Conservation (phyloP, 805 yeast species). For the Candida sakaeoensis region DNA sequence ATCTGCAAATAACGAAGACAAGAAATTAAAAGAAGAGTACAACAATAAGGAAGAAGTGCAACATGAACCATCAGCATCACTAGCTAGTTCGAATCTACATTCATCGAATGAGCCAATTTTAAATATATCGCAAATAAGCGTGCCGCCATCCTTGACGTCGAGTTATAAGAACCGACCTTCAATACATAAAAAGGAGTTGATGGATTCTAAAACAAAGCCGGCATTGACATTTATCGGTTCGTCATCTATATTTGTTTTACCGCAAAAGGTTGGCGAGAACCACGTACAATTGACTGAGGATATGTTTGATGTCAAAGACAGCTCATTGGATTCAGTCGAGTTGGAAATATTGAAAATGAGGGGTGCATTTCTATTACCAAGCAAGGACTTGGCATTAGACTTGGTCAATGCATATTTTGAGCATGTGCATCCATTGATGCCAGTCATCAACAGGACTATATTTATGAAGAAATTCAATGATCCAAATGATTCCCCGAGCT, state of each 20-base stretch:
- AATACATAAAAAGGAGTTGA: conserved; percentile 31
- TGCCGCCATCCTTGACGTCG: conserved; percentile 43
- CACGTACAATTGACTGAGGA: conserved; percentile 45
- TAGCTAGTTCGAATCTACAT: too few species aligned
- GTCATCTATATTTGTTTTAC: conserved; percentile 46
- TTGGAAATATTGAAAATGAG: conserved; percentile 57
- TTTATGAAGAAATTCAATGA: conserved; percentile 57
- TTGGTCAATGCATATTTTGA: conserved; percentile 60
- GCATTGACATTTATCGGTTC: conserved; percentile 51
- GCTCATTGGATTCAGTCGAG: conserved; percentile 53
- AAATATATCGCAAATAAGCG: conserved; percentile 38
- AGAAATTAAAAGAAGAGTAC: neutral
- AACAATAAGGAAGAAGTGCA: neutral
- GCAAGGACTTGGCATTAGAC: conserved; percentile 53
- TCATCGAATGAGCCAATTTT: conserved; percentile 33
- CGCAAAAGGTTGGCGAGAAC: conserved; percentile 44
- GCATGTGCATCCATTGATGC: conserved; percentile 63
- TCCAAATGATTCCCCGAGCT: conserved; percentile 56
- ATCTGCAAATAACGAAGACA: neutral
- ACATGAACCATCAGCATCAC: neutral
- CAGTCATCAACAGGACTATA: conserved; percentile 59
- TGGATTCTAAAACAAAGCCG: conserved; percentile 22
- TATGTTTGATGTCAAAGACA: conserved; percentile 31
- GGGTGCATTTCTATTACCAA: conserved; percentile 72
- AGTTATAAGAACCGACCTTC: conserved; percentile 37